Conservation (phyloP, 2,329 filamentous ascomycete species). For the Cryphonectria japonica region DNA sequence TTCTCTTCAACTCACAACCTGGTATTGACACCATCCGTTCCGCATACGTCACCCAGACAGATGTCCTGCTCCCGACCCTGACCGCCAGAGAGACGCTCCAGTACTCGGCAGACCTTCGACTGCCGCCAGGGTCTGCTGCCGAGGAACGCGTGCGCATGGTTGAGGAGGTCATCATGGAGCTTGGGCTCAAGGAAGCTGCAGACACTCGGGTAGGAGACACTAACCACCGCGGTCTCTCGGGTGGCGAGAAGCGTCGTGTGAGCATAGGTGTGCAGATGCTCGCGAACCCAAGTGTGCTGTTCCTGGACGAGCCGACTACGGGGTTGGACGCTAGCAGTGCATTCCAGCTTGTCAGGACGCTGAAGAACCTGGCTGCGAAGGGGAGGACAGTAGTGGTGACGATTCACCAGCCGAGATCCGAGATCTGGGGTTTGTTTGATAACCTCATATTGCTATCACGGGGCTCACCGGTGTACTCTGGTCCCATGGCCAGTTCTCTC, state of each 20-base stretch:
- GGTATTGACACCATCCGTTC: conserved; percentile 56
- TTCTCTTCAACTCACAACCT: conserved; percentile 63
- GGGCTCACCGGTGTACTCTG: conserved; percentile 71
- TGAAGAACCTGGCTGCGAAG: conserved; percentile 69
- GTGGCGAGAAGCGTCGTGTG: conserved; percentile 76
- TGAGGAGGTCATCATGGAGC: conserved; percentile 75
- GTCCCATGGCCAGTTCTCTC: conserved; percentile 59
- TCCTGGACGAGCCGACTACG: conserved; percentile 80
- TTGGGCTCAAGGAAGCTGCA: conserved; percentile 77
- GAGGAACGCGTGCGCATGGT: conserved; percentile 66
- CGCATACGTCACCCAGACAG: conserved; percentile 76
- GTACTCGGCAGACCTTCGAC: conserved; percentile 72
- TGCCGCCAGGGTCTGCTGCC: conserved; percentile 64
- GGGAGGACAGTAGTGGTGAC: conserved; percentile 74
- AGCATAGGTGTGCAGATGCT: conserved; percentile 79
- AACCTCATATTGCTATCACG: conserved; percentile 69
- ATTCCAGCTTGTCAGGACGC: conserved; percentile 71
- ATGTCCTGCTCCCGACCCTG: conserved; percentile 72
- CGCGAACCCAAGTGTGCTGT: conserved; percentile 77
- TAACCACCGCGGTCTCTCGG: conserved; percentile 75
- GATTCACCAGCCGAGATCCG: conserved; percentile 77
- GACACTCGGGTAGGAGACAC: conserved; percentile 74
- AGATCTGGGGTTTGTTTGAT: conserved; percentile 80
- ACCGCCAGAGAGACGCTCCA: conserved; percentile 76
- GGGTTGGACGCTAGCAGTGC: conserved; percentile 78